Evolutionary conservation across 805 yeast genomes (phyloP), one percentile per base, ranked within the genome.

Genomic region (Nakazawaea molendinolei): DNA sequence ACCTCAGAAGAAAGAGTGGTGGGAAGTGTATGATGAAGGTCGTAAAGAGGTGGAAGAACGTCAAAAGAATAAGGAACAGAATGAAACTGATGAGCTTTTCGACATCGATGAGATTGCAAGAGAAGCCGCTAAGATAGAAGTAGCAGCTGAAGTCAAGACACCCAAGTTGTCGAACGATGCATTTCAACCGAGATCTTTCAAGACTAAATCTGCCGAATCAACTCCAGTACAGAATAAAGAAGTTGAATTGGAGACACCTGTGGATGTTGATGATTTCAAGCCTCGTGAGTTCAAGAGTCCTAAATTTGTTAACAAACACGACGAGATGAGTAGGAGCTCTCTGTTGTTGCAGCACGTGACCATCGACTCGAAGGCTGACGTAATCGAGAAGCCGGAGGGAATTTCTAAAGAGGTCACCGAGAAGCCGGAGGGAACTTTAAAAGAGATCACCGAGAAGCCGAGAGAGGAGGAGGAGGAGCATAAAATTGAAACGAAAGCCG

Each of bases 1-100:
- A 38, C 67, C 71, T 2, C 65, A 64, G 43, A 68, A 60, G 47
- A 71, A 68, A 46, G 74, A 69, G 36, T 73, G 79, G 79, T 74
- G 79, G 79, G 73, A 70, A 26, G 63, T 67, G 44, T 62, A 63
- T 41, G 70, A 67, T 33, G 68, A 66, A 46, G 56, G 61, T 27
- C 46, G 47, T 29, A 47, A 52, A 36, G 63, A 60, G 39, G 47
- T 54, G 28, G 48, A 49, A 24, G 42, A 44, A 23, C 33, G 51
- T 27, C 46, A 49, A 12, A 40, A 44, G 16, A 44, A 39, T 14
- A 48, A 38, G 10, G 46, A 34, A 10, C 23, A 36, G 48, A 34
- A 38, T 26, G 37, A 49, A 36, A 56, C 49, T 38, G 61, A 50
- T 15, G 45, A 55, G 8, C 59, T 67, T 1, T 73, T 73, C 47